Conservation (phyloP, 805 yeast species). For the Torulaspora microellipsoides region DNA sequence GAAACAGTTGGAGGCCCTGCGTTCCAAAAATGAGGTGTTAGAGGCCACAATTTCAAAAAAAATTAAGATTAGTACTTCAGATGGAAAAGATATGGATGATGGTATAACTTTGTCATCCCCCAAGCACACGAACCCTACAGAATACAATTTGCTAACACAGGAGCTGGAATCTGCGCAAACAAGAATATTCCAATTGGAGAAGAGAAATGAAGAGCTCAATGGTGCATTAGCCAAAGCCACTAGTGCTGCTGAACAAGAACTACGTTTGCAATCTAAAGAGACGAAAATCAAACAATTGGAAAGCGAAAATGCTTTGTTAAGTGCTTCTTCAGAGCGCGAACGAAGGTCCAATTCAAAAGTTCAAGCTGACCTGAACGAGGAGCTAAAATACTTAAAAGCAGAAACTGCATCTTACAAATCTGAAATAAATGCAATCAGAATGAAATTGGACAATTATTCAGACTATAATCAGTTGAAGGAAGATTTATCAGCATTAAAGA, state of each 20-base stretch:
- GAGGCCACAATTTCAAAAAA: slow-evolving; percentile 63
- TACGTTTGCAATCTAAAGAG: slow-evolving; percentile 38
- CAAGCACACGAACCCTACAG: slow-evolving; percentile 36
- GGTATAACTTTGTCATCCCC: slow-evolving; percentile 5
- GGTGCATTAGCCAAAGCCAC: slow-evolving; percentile 56
- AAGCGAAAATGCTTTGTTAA: slow-evolving; percentile 55
- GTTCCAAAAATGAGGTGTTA: slow-evolving; percentile 57
- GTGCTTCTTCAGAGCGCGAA: slow-evolving; percentile 31
- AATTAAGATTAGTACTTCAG: slow-evolving; percentile 38
- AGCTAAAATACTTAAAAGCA: slow-evolving; percentile 38
- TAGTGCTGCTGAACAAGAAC: slow-evolving; percentile 41
- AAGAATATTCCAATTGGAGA: slow-evolving; percentile 66
- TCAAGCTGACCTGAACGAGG: slow-evolving; percentile 27
- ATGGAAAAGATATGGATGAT: slow-evolving; percentile 15
- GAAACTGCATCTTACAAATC: slow-evolving; percentile 46
- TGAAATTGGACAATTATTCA: slow-evolving; percentile 44
- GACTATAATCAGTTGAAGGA: slow-evolving; percentile 81
- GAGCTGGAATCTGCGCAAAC: slow-evolving; percentile 70
- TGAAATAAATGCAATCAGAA: slow-evolving; percentile 49
- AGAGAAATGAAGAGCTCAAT: slow-evolving; percentile 70
- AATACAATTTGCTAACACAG: slow-evolving; percentile 59
- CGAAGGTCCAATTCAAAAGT: slow-evolving; percentile 16
- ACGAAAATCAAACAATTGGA: slow-evolving; percentile 50
- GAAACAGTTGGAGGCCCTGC: slow-evolving; percentile 48
- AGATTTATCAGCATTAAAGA: slow-evolving; percentile 66